A percentile compares a stretch with the other conserved stretches of the same genome.
Evolutionary conservation across 176 grass and related monocot genomes (phyloP).

Genomic region (Bolboschoenus planiculmis): DNA sequence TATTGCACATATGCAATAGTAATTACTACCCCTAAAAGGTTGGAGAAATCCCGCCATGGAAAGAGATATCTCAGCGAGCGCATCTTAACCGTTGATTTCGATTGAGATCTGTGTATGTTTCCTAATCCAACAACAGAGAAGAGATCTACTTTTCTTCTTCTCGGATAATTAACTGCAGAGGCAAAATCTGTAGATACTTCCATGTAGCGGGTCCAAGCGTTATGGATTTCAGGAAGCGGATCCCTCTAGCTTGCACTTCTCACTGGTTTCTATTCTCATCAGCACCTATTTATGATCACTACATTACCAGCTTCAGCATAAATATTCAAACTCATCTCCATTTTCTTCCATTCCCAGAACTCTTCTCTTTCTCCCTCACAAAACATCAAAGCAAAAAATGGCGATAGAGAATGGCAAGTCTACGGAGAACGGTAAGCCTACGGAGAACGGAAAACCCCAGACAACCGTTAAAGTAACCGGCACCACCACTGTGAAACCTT

Average conservation of each 20-base stretch:
- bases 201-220: background rate
- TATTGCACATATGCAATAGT: too few relatives aligned
- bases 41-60: too few relatives aligned
- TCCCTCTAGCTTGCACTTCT: background rate
- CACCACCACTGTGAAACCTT: constrained; percentile 32
- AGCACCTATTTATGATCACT: constrained; percentile 13
- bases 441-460: background rate
- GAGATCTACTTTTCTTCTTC: background rate
- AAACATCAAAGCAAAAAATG: constrained; percentile 18
- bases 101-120: background rate
- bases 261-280: background rate
- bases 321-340: constrained; percentile 2
- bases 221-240: background rate
- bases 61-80: too few relatives aligned
- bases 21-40: too few relatives aligned
- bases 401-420: constrained; percentile 32
- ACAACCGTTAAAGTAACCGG: constrained; percentile 26
- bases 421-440: background rate
- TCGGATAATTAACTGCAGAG: background rate
- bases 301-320: background rate
- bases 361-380: background rate
- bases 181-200: background rate
- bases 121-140: background rate
- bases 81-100: background rate
- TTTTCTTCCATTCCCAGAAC: background rate